Base-by-base conservation (phyloP, 192 early-diverging fungal genomes). In the Chytriomyces hyalinus region DNA sequence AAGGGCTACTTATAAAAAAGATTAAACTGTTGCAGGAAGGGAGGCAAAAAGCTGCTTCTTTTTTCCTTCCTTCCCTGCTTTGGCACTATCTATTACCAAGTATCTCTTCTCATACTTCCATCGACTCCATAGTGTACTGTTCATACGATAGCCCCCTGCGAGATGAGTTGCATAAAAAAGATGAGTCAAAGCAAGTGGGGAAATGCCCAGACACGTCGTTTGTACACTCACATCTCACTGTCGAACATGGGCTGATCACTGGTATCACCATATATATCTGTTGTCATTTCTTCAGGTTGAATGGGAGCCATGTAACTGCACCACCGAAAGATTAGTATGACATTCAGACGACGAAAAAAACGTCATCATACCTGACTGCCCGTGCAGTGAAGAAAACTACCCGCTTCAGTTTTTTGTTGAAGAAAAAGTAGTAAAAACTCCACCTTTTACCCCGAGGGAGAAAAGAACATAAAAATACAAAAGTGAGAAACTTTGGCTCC, bases 391-490 rank as follows among this genome's bases (percentile, higher is more conserved):
- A 94, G 79, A 96, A 98, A 11, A 99, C 87, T 49, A 99, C 93
- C 61, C 96, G 87, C 81, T 95, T 97, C 78, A 95, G 81, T 76
- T 92, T 91, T 70, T 91, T 90, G 82, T 99, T 98, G 74, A 93
- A 93, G 85, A 99, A 98, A 79, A 99, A 98, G 88, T 95, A 96
- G 89, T 99, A 95, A 82, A 97, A 94, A 44, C 94, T 94, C 96
- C 94, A 96, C 60, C 94, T 95, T 75, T 28, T 49, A 57, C 62
- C 24, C 22, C 75, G 67, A 59, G 28, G 9, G 22, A 7, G 26
- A 48, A 43, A 53, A 44, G 22, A 45, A 78, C 49, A 51, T 28
- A 22, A 3, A 66, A n/a, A n/a, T n/a, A 61, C n/a, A 67, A 7
- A 53, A 10, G 51, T 64, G 15, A 24, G n/a, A 11, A 22, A 15